Evolutionary conservation across 2,329 filamentous ascomycete genomes (phyloP), one percentile per base, ranked within the genome.

Genomic region (Epichloe amarillans): DNA sequence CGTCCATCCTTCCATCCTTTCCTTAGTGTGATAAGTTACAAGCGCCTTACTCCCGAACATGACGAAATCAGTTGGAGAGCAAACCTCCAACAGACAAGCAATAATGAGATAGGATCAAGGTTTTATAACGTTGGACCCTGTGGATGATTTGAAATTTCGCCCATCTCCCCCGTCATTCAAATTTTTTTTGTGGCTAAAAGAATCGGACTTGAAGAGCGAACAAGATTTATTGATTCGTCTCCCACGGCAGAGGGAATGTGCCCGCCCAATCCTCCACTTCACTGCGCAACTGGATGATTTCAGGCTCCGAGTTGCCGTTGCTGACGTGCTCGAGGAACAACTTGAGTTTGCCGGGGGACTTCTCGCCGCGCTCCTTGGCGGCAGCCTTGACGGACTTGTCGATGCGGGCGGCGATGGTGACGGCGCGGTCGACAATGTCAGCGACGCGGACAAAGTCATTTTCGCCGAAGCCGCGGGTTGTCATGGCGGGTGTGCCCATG

Each of bases 401-500:
- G 44, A 95, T 72, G 53, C 85, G 79, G 58, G 84, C 77, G 1
- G 88, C 84, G 59, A 95, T 88, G 33, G 79, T 80, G 45, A 95
- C 88, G 8, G 86, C 84, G 46, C 86, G 82, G 69, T 91, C 86
- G 49, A 95, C 86, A 56, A 94, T 87, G 62, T 88, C 85, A 14
- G 87, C 88, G 14, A 95, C 87, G 15, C 86, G 80, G 50, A 80
- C 80, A 69, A 97, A 98, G 69, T 98, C 93, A 50, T 84, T 82
- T 61, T 90, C 83, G 58, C 77, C 79, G 67, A 98, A 91, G n/a
- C 91, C 93, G 54, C 93, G 82, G 17, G 88, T 95, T 21, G 93
- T 97, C 93, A 98, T 98, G 59, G 93, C 93, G 0, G 93, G 93
- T 0, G 91, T 93, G 51, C 93, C 93, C 71, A 98, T 90, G 58